Percentiles rank a stretch among this genome's conserved stretches.
Evolutionary conservation across 352 stramenopile species (phyloP).

Genomic region (Phytophthora pistaciae): DNA sequence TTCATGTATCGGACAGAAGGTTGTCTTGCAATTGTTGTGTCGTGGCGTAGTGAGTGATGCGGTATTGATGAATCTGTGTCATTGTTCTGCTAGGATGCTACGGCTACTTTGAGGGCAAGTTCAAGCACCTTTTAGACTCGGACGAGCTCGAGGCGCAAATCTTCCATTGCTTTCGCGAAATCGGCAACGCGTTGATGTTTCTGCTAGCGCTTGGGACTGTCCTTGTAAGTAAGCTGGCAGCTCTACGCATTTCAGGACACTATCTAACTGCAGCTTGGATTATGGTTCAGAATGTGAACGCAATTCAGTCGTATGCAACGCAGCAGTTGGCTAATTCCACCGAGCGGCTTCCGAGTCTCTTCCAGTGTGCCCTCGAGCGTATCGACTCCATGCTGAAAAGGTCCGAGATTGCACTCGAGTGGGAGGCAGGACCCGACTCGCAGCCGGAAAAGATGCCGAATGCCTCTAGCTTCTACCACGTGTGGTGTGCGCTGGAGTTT

Average conservation of each 20-base stretch:
- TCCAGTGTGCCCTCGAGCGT: constrained; percentile 31
- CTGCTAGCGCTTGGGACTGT: constrained; percentile 52
- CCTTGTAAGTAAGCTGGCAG: constrained; percentile 30
- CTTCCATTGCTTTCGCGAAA: constrained; percentile 82
- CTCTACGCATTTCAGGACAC: not conserved
- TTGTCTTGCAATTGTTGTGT: constrained; percentile 4
- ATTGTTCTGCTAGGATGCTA: constrained; percentile 53
- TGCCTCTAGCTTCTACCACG: constrained; percentile 62
- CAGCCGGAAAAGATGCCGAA: constrained; percentile 58
- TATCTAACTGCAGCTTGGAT: not conserved
- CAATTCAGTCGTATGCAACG: constrained; percentile 16
- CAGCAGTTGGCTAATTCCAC: not conserved
- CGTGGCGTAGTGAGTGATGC: not conserved
- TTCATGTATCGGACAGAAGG: constrained; percentile 75
- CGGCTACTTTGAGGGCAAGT: constrained; percentile 87
- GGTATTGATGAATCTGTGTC: not conserved
- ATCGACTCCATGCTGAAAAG: constrained; percentile 42
- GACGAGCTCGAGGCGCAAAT: constrained; percentile 84
- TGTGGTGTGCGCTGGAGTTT: constrained; percentile 76
- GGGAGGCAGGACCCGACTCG: constrained; percentile 40
- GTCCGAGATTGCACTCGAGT: constrained; percentile 48
- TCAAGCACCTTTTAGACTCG: constrained; percentile 81
- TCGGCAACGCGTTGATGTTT: constrained; percentile 82
- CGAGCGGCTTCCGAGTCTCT: constrained; percentile 20
- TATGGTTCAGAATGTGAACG: constrained; percentile 15